These are phyloP conservation scores for Arachis hypogaea DNA, from an alignment of 306 rosid genomes.

Conservation along the genomic window DNA sequence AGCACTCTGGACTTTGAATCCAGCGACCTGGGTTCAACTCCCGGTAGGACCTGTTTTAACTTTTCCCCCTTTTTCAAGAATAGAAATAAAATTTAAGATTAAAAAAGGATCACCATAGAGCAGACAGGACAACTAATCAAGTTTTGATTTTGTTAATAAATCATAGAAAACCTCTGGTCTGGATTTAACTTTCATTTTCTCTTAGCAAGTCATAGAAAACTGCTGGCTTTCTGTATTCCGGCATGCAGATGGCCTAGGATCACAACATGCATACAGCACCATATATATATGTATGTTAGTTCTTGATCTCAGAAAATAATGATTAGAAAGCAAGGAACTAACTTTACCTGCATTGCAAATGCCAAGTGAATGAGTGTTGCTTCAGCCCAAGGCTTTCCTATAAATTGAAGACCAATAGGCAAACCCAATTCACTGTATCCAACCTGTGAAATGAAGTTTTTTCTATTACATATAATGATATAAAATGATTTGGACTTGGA, in stretches of 20 bases:
- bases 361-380: conserved; percentile 82
- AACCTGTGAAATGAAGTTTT: conserved; percentile 49
- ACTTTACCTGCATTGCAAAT: conserved; percentile 70
- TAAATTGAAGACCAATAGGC: conserved; percentile 94
- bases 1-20: conserved; percentile 72
- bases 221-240: conserved; percentile 64
- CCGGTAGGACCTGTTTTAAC: conserved; percentile 52
- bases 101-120: background rate
- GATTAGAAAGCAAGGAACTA: background rate
- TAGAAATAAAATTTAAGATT: no score
- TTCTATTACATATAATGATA: no score
- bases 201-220: conserved; percentile 64
- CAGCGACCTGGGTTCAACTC: conserved; percentile 67
- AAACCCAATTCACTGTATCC: conserved; percentile 79
- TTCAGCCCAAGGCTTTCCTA: conserved; percentile 91
- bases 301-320: background rate
- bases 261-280: conserved; percentile 5
- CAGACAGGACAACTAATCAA: conserved; percentile 1
- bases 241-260: conserved; percentile 58
- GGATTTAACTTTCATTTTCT: conserved; percentile 49
- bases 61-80: no score
- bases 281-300: conserved; percentile 13
- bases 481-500: background rate
- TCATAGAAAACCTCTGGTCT: conserved; percentile 65
- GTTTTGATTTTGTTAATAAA: conserved; percentile 40